Conservation (phyloP, 208 protist genomes). For the Herpetomonas muscarum region DNA sequence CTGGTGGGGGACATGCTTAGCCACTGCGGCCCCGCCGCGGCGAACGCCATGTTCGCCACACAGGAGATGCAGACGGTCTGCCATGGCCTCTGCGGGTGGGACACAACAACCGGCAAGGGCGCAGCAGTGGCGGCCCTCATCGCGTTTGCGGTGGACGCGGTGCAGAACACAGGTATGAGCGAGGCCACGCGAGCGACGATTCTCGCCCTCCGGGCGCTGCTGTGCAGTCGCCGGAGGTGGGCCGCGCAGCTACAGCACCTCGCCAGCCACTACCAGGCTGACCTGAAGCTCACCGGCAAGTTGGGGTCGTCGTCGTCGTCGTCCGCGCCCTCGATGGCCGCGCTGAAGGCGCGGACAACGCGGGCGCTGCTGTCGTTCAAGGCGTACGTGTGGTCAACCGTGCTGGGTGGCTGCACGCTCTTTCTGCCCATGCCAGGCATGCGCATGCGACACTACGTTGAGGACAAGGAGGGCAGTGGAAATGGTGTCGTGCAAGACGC, state of each 20-base stretch:
- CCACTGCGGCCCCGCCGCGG: constrained; percentile 24
- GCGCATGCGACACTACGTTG: neutral
- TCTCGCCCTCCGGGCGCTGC: constrained; percentile 18
- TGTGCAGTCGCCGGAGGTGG: constrained; percentile 21
- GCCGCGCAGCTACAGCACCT: constrained; percentile 24
- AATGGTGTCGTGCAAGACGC: neutral
- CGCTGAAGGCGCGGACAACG: neutral
- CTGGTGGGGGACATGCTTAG: constrained; percentile 28
- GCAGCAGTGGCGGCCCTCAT: neutral
- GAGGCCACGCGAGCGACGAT: constrained; percentile 24
- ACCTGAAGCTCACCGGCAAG: neutral
- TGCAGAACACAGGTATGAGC: constrained; percentile 25
- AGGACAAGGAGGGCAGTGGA: neutral
- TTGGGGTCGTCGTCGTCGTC: neutral
- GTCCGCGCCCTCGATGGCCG: constrained; percentile 5
- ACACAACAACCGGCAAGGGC: neutral
- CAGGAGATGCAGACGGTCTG: neutral
- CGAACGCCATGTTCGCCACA: constrained; percentile 19
- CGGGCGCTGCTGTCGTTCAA: constrained; percentile 15
- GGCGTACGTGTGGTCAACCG: constrained; percentile 21
- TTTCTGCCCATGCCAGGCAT: constrained; percentile 3
- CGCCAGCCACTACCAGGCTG: constrained; percentile 13
- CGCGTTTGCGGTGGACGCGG: constrained; percentile 8
- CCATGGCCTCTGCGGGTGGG: neutral
- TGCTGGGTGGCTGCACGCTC: constrained; percentile 27